Conservation (phyloP, 805 yeast species). For the Huiozyma naganishii region DNA sequence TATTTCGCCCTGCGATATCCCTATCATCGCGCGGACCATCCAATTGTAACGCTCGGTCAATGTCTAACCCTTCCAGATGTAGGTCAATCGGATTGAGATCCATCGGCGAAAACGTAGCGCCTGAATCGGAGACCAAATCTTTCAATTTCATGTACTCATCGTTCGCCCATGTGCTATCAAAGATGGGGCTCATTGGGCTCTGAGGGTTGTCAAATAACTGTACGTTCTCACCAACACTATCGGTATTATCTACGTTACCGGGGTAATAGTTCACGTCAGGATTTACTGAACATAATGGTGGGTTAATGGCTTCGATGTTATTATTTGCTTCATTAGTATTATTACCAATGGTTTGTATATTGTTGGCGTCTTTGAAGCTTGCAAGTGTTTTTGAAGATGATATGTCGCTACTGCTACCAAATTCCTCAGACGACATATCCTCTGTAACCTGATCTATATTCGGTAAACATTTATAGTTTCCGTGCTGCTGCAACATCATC, state of each 20-base stretch:
- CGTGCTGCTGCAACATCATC: too few relatives aligned
- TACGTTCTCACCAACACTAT: not conserved
- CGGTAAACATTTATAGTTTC: too few relatives aligned
- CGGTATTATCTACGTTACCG: not conserved
- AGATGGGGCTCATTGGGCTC: slow-evolving; percentile 10
- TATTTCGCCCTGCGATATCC: not conserved
- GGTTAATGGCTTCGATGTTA: too few relatives aligned
- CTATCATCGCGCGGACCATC: not conserved
- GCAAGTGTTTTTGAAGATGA: too few relatives aligned
- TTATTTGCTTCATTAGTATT: too few relatives aligned
- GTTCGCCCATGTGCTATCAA: slow-evolving; percentile 47
- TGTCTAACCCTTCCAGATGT: not conserved
- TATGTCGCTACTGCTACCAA: too few relatives aligned
- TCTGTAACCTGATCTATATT: too few relatives aligned
- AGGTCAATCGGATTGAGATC: not conserved
- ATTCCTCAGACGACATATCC: too few relatives aligned
- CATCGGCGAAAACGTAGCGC: not conserved
- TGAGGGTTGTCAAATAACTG: not conserved
- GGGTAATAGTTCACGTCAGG: not conserved
- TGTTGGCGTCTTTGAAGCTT: too few relatives aligned
- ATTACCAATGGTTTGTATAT: too few relatives aligned
- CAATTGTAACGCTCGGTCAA: not conserved
- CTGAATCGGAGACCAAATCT: slow-evolving; percentile 8
- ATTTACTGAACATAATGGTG: too few relatives aligned
- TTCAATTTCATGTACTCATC: slow-evolving; percentile 19